Percentiles rank a stretch among this genome's conserved stretches.
Evolutionary conservation across 352 stramenopile species (phyloP).

Genomic region (Achlya hypogyna): DNA sequence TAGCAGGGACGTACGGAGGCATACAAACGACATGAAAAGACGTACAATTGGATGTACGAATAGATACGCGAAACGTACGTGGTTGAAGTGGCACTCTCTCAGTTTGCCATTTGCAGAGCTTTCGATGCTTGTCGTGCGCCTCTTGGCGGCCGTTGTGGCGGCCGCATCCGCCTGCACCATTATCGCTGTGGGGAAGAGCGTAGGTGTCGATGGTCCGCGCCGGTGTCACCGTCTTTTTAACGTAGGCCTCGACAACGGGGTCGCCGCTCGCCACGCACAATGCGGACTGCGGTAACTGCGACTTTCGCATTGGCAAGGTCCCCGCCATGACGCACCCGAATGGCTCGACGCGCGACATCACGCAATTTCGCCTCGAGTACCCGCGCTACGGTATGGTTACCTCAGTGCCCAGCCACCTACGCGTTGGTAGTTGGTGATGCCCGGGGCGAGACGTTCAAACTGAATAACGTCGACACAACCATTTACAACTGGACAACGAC

Average conservation of each 20-base stretch:
- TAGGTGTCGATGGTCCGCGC: not conserved
- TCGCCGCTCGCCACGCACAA: slow-evolving; percentile 79
- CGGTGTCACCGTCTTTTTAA: not conserved
- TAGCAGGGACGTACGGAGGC: too few species aligned
- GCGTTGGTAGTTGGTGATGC: slow-evolving; percentile 38
- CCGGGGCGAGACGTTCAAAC: slow-evolving; percentile 49
- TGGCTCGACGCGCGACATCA: slow-evolving; percentile 42
- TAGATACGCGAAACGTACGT: not conserved
- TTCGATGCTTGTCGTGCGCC: not conserved
- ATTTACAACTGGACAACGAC: slow-evolving; percentile 66
- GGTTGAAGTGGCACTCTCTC: slow-evolving; percentile 7
- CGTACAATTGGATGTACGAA: not conserved
- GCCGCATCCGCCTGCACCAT: slow-evolving; percentile 8
- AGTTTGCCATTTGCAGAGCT: not conserved
- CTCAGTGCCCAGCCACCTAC: not conserved
- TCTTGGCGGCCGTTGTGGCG: not conserved
- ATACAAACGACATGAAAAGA: too few species aligned
- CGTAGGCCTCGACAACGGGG: slow-evolving; percentile 50
- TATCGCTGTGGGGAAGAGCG: slow-evolving; percentile 13
- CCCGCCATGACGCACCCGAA: slow-evolving; percentile 39
- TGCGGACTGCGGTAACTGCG: slow-evolving; percentile 76
- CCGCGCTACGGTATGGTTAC: slow-evolving; percentile 55
- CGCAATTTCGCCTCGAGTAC: slow-evolving; percentile 55
- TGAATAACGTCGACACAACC: slow-evolving; percentile 52
- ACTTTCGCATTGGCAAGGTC: slow-evolving; percentile 78